phyloP scores from a whole-genome alignment of 345 rosid species.

The Aurinia saxatilis region DNA sequence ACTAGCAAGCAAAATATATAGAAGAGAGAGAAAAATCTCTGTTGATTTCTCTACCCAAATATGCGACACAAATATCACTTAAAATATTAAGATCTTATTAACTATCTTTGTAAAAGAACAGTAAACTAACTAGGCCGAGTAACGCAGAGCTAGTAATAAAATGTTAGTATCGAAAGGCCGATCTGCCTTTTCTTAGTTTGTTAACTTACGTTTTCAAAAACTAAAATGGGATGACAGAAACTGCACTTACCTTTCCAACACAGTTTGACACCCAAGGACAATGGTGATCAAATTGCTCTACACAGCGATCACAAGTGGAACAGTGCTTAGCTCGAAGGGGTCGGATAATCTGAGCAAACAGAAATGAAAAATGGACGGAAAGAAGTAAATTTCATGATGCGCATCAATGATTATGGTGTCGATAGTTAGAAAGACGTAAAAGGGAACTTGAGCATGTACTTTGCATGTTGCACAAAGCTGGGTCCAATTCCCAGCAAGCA shows the following conservation, averaged over 20 bases:
- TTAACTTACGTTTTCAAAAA: background rate
- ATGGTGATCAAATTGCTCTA: slow-evolving; percentile 98
- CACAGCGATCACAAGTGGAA: slow-evolving; percentile 89
- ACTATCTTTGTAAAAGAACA: background rate
- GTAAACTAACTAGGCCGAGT: background rate
- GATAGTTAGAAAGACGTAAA: background rate
- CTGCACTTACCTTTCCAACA: slow-evolving; percentile 74
- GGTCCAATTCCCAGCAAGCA: slow-evolving; percentile 95
- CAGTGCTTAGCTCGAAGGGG: slow-evolving; percentile 99
- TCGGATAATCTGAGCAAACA: slow-evolving; percentile 64
- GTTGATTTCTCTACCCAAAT: background rate
- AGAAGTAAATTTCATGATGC: slow-evolving; percentile 8
- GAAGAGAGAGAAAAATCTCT: background rate
- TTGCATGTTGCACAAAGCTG: slow-evolving; percentile 99
- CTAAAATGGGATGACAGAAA: background rate
- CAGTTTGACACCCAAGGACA: slow-evolving; percentile 99
- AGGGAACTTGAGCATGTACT: slow-evolving; percentile 34
- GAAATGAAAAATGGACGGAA: background rate
- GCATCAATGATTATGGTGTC: background rate
- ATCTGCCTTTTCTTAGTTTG: background rate
- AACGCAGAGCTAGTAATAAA: background rate
- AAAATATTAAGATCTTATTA: background rate
- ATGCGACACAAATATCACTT: background rate
- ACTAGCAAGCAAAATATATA: background rate
- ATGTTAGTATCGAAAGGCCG: slow-evolving; percentile 15